Evolutionary conservation across 441 rosid genomes (phyloP).

Genomic region (Biscutella laevigata): DNA sequence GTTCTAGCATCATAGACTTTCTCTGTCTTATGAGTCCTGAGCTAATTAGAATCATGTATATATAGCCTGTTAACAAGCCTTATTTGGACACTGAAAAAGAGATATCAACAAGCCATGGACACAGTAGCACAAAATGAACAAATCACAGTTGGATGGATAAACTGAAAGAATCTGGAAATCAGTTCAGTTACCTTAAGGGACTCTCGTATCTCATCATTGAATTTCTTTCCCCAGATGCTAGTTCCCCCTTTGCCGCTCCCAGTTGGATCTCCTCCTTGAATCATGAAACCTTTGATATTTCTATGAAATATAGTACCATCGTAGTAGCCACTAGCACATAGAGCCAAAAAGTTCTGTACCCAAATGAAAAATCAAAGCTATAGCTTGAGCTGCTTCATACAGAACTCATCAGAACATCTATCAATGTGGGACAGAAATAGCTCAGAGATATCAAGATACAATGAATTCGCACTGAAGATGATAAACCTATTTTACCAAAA

Average conservation of each 20-base stretch:
- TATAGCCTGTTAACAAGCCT: neutral
- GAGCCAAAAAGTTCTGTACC: slow-evolving; percentile 80
- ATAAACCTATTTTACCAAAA: too few relatives aligned
- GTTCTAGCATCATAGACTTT: neutral
- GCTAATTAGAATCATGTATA: neutral
- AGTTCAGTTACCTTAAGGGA: slow-evolving; percentile 66
- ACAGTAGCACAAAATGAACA: neutral
- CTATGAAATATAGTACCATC: slow-evolving; percentile 88
- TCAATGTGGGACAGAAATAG: neutral
- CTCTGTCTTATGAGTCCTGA: neutral
- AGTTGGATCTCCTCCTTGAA: slow-evolving; percentile 95
- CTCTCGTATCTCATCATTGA: slow-evolving; percentile 91
- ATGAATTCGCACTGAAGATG: too few relatives aligned
- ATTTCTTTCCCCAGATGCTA: slow-evolving; percentile 97
- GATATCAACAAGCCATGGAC: neutral
- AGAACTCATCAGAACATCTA: neutral
- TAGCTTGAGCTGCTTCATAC: neutral
- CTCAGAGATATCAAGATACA: too few relatives aligned
- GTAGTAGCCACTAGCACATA: slow-evolving; percentile 83
- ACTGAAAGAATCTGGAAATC: neutral
- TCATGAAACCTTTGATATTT: slow-evolving; percentile 93
- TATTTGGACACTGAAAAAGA: neutral
- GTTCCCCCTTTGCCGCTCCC: slow-evolving; percentile 96
- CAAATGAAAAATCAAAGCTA: slow-evolving; percentile 4
- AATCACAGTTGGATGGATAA: neutral